Percentiles rank a stretch among this genome's conserved stretches.
phyloP scores from a whole-genome alignment of 208 protist species.

The Crithidia fasciculata region DNA sequence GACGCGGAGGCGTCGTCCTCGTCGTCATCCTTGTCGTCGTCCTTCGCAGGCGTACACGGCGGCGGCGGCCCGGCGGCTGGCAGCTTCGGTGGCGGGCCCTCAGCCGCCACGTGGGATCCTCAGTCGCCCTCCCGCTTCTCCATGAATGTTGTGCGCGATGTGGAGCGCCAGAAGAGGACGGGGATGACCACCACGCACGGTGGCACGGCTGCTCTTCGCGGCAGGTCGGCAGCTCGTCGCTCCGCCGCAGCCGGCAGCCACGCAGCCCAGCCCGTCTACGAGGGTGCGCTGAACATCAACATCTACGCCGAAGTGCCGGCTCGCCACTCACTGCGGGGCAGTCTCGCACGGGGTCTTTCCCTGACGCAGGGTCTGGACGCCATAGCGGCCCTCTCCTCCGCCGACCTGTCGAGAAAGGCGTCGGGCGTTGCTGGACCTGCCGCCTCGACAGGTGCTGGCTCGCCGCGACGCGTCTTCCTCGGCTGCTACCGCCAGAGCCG shows the following conservation, averaged over 20 bases:
- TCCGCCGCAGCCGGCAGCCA: background rate
- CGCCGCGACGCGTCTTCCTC: conserved; percentile 29
- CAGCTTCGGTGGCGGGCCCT: no score
- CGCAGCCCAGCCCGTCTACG: conserved; percentile 27
- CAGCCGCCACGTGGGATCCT: background rate
- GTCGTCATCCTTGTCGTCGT: background rate
- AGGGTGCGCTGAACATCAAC: conserved; percentile 55
- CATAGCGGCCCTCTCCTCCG: no score
- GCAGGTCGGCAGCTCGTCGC: background rate
- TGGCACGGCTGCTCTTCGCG: background rate
- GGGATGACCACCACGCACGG: background rate
- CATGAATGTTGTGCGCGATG: conserved; percentile 22
- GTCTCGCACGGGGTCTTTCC: background rate
- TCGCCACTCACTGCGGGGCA: background rate
- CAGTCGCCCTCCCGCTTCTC: conserved; percentile 5
- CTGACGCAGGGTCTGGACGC: no score
- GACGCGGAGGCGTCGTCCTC: conserved; percentile 26
- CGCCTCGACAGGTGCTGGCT: background rate
- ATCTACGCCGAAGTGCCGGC: conserved; percentile 31
- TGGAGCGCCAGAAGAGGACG: conserved; percentile 4
- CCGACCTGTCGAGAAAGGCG: no score
- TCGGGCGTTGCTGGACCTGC: no score
- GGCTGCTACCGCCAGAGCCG: conserved; percentile 84
- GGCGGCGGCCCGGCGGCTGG: background rate
- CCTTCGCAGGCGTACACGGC: background rate